phyloP scores from a whole-genome alignment of 768 basidiomycete species.

The Lentinula raphanica region DNA sequence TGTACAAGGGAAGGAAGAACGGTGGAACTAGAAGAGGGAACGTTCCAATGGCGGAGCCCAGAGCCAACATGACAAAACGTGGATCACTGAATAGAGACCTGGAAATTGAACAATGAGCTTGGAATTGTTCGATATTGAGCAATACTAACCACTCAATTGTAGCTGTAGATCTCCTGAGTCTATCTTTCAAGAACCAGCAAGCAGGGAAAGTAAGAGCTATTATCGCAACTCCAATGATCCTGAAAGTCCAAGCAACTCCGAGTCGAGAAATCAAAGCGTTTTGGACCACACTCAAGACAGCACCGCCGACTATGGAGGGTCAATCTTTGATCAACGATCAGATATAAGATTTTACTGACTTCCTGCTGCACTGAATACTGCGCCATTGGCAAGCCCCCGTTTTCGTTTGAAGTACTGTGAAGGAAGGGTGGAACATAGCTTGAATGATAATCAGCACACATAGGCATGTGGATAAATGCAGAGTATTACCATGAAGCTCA shows the following conservation, averaged over 20 bases:
- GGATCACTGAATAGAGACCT: constrained; percentile 26
- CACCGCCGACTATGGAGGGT: constrained; percentile 23
- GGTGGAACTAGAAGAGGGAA: constrained; percentile 31
- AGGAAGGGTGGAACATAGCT: constrained; percentile 26
- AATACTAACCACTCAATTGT: constrained; percentile 20
- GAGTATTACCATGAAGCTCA: constrained; percentile 13
- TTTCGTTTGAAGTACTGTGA: constrained; percentile 26
- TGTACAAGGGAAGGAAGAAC: constrained; percentile 32
- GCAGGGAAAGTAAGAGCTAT: constrained; percentile 15
- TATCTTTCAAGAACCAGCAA: constrained; percentile 21
- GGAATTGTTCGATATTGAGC: not conserved
- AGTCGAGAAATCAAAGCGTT: constrained; percentile 21
- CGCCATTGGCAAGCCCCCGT: constrained; percentile 26
- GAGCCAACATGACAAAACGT: constrained; percentile 15
- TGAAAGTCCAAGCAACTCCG: constrained; percentile 26
- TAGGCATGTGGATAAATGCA: not conserved
- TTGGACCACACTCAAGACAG: constrained; percentile 22
- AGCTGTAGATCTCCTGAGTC: constrained; percentile 16
- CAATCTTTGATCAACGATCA: not conserved
- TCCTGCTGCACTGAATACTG: not conserved
- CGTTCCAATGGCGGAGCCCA: constrained; percentile 27
- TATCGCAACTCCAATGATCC: constrained; percentile 19
- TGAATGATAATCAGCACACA: not conserved
- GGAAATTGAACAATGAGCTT: not conserved
- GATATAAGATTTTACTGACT: not conserved